Percentiles rank a stretch among this genome's conserved stretches.
phyloP scores from a whole-genome alignment of 1,284 basidiomycete species.

The Ustilago tritici region DNA sequence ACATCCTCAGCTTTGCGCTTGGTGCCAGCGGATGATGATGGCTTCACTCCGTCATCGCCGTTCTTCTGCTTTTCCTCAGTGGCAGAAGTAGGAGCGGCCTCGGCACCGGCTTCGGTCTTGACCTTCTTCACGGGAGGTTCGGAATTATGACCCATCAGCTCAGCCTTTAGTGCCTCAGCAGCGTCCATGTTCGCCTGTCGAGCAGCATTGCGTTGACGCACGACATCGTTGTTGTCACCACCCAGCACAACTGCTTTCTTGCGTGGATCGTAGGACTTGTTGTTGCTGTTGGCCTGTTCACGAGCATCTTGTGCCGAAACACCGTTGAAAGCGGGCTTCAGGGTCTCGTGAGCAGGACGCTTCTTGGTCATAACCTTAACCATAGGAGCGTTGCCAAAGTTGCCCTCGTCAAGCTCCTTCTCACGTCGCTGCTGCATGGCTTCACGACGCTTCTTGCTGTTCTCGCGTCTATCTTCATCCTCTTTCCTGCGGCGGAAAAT shows the following conservation, averaged over 20 bases:
- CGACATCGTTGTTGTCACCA: constrained; percentile 61
- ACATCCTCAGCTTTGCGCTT: constrained; percentile 65
- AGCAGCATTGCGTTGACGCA: constrained; percentile 59
- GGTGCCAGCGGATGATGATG: constrained; percentile 11
- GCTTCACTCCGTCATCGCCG: constrained; percentile 57
- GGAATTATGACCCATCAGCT: constrained; percentile 76
- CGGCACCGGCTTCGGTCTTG: constrained; percentile 41
- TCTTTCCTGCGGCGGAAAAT: constrained; percentile 93
- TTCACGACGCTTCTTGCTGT: constrained; percentile 82
- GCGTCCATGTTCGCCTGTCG: constrained; percentile 95
- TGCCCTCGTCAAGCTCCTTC: constrained; percentile 44
- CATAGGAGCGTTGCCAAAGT: constrained; percentile 44
- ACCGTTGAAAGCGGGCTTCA: constrained; percentile 52
- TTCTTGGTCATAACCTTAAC: constrained; percentile 32
- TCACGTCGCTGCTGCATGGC: constrained; percentile 70
- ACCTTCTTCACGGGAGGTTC: constrained; percentile 36
- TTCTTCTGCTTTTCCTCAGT: constrained; percentile 15
- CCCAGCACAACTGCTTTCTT: constrained; percentile 57
- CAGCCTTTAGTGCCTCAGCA: constrained; percentile 90
- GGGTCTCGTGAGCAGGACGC: constrained; percentile 36
- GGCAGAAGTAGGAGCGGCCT: constrained; percentile 12
- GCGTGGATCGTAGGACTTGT: constrained; percentile 47
- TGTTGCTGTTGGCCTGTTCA: constrained; percentile 63
- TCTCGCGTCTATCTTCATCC: constrained; percentile 90
- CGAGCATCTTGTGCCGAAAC: constrained; percentile 33